Base-by-base conservation (phyloP, 1,284 basidiomycete genomes). In the Pseudomicrostroma phylloplanum region DNA sequence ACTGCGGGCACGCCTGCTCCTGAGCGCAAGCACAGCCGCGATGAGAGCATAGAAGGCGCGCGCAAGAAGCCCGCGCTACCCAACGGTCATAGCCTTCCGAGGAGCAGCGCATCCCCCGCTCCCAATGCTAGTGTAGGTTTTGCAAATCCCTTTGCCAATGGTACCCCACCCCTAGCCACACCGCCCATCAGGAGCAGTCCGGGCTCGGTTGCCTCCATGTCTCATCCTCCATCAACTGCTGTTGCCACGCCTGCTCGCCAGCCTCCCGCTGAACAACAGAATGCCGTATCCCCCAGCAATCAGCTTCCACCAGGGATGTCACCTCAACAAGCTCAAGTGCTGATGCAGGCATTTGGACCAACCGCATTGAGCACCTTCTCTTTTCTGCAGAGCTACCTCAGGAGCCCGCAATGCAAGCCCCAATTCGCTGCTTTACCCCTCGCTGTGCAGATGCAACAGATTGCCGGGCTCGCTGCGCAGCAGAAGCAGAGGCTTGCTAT, bases 291-390 rank as follows among this genome's bases (percentile, higher is more conserved):
- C 23, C 21, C 51, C 51, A 54, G 13, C 17, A 54, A 54, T 7
- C 51, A 54, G 25, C 51, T 25, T 6, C n/a, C 51, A 2, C 21
- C 49, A 56, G 64, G 21, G 57, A 66, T 49, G 61, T 67, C 61
- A 62, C 68, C 59, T 55, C 71, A 64, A 54, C 70, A 74, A 36
- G 64, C 67, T 9, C 69, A 71, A 43, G 65, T 62, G 46, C 64
- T 74, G 25, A 61, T 70, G 42, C 66, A 70, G 43, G 67, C 71
- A 0, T 74, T 72, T 53, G 72, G 72, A 2, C 67, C 69, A 36
- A 72, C 68, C 57, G 72, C 72, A 13, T 58, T 74, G 11, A 63
- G 61, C 55, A 69, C 71, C 30, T 57, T 71, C 23, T 67, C 71
- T 42, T 64, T 69, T 6, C 62, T 74, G 0, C 72, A 74, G 56